Conservation (phyloP, 768 basidiomycete genomes). For the Lentinula raphanica region DNA sequence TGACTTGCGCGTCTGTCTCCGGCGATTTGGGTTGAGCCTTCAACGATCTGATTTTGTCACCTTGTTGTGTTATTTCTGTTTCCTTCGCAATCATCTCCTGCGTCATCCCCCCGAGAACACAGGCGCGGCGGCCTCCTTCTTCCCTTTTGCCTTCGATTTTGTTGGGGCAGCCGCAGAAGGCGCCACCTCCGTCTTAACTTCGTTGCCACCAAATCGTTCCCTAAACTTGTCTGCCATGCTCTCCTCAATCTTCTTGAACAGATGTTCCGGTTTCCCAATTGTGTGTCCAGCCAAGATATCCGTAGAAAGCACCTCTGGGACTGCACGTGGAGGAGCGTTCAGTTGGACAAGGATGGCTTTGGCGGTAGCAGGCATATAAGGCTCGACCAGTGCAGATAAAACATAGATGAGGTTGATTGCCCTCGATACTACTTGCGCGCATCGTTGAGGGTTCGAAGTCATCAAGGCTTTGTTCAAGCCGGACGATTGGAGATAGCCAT, state of each 20-base stretch:
- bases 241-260: conserved; percentile 94
- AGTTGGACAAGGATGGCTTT: conserved; percentile 79
- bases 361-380: conserved; percentile 94
- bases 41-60: conserved; percentile 63
- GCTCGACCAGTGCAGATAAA: conserved; percentile 79
- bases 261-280: conserved; percentile 80
- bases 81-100: conserved; percentile 71
- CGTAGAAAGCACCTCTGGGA: conserved; percentile 65
- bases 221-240: conserved; percentile 82
- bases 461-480: conserved; percentile 89
- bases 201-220: conserved; percentile 68
- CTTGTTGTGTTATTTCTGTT: conserved; percentile 71
- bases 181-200: conserved; percentile 15
- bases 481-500: conserved; percentile 90
- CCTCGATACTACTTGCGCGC: conserved; percentile 85
- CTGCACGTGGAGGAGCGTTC: conserved; percentile 79
- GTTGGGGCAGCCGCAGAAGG: not conserved
- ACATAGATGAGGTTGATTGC: conserved; percentile 92
- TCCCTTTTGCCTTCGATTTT: not conserved
- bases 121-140: conserved; percentile 6
- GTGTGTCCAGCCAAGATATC: conserved; percentile 86
- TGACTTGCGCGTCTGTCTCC: conserved; percentile 58
- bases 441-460: conserved; percentile 73
- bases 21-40: conserved; percentile 61
- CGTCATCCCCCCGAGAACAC: conserved; percentile 48